Percentiles rank a stretch among this genome's conserved stretches.
These are phyloP conservation scores for Fragosphaeria purpurea DNA, from an alignment of 2,329 filamentous ascomycete genomes.

Conservation along the genomic window DNA sequence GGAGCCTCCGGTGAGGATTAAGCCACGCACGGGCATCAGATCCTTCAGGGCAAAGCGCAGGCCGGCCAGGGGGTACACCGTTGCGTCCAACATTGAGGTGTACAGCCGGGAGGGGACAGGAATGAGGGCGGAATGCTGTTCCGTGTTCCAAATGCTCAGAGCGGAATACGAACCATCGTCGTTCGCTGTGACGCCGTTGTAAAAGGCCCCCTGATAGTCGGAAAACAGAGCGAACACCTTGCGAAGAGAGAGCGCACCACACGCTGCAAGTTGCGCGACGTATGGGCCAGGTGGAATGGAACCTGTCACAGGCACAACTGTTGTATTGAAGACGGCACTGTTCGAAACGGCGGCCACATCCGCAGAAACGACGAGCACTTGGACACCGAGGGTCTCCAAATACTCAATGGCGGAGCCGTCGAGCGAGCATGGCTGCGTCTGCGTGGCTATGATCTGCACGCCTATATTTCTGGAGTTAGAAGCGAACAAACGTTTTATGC, in stretches of 20 bases:
- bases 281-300: conserved; percentile 1
- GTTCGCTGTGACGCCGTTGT: conserved; percentile 1
- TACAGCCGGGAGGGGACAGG: conserved; percentile 3
- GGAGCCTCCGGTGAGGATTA: conserved; percentile 1
- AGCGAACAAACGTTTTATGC: no score
- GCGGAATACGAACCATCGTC: conserved; percentile 3
- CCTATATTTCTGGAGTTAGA: not conserved
- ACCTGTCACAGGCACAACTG: not conserved
- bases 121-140: conserved; percentile 1
- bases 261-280: not conserved
- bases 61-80: conserved; percentile 1
- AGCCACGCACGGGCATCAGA: conserved; percentile 2
- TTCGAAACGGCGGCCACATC: not conserved
- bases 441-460: not conserved
- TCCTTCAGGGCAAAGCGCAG: conserved; percentile 8
- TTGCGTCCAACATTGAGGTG: not conserved
- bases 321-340: not conserved
- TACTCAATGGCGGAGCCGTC: not conserved
- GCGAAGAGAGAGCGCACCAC: not conserved
- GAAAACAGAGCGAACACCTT: conserved; percentile 4
- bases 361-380: not conserved
- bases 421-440: not conserved
- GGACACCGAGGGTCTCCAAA: not conserved
- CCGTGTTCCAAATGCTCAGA: not conserved
- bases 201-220: conserved; percentile 5